These are phyloP conservation scores for Sordariomycetes sp. DNA, from an alignment of 2,329 filamentous ascomycete genomes.

Conservation along the genomic window DNA sequence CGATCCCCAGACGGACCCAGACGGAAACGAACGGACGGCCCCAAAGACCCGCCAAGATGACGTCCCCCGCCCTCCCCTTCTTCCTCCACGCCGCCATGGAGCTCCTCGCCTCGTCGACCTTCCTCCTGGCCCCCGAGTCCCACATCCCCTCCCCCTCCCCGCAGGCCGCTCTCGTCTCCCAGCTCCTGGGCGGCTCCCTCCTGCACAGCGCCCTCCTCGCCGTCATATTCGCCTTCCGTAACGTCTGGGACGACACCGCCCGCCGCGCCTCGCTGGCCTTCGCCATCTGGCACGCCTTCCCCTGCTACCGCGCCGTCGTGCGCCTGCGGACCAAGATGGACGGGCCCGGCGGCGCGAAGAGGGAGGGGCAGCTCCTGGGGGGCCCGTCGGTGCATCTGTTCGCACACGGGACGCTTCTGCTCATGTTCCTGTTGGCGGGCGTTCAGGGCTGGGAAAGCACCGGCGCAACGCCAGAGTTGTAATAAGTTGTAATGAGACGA, in stretches of 20 bases:
- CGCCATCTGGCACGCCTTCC: conserved; percentile 38
- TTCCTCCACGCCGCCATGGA: conserved; percentile 25
- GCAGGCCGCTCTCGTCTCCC: conserved; percentile 29
- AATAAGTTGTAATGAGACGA: not conserved
- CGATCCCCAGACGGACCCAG: not conserved
- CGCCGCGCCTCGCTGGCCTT: conserved; percentile 26
- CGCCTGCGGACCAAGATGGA: conserved; percentile 16
- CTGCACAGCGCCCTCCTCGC: conserved; percentile 32
- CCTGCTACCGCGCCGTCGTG: conserved; percentile 28
- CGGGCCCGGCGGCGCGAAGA: not conserved
- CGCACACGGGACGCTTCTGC: conserved; percentile 27
- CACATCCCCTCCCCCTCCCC: conserved; percentile 30
- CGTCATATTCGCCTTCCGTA: conserved; percentile 20
- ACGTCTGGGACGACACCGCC: conserved; percentile 16
- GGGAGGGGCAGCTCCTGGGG: conserved; percentile 22
- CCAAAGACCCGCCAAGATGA: not conserved
- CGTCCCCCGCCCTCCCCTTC: conserved; percentile 19
- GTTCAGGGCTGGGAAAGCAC: not conserved
- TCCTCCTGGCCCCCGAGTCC: conserved; percentile 27
- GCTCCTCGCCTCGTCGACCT: conserved; percentile 31
- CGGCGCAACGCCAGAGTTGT: not conserved
- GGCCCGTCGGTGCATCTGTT: conserved; percentile 34
- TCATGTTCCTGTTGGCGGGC: conserved; percentile 17
- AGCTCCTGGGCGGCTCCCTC: conserved; percentile 36
- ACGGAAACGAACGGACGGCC: not conserved